These are phyloP conservation scores for Spatholobus suberectus DNA, from an alignment of 306 rosid genomes.

Conservation along the genomic window DNA sequence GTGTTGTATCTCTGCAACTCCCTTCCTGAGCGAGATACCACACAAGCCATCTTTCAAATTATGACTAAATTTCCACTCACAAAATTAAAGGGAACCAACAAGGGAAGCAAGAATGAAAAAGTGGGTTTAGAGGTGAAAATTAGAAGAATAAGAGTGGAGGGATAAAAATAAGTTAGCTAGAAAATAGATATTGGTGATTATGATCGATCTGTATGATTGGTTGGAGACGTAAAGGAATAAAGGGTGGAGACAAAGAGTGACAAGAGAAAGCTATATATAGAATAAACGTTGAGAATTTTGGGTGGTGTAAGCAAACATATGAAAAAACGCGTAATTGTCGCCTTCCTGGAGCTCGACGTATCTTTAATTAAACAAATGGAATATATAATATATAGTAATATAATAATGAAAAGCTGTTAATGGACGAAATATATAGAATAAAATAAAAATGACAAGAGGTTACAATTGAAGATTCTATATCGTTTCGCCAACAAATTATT, in stretches of 20 bases:
- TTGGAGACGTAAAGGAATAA: neutral
- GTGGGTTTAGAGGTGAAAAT: neutral
- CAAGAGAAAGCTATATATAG: slow-evolving; percentile 30
- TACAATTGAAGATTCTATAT: slow-evolving; percentile 9
- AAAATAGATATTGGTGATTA: too few relatives aligned
- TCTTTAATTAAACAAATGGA: neutral
- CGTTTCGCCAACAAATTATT: neutral
- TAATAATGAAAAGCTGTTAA: neutral
- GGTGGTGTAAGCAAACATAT: neutral
- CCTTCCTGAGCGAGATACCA: slow-evolving; percentile 91
- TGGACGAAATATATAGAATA: neutral
- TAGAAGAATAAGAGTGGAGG: too few relatives aligned
- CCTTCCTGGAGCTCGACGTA: slow-evolving; percentile 15
- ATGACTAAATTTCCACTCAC: too few relatives aligned
- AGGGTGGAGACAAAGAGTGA: slow-evolving; percentile 33
- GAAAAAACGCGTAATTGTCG: slow-evolving; percentile 48
- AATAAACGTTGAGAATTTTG: neutral
- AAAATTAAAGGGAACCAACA: neutral
- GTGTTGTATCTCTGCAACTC: slow-evolving; percentile 83
- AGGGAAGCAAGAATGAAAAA: neutral
- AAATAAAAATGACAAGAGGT: neutral
- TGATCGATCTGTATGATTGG: neutral
- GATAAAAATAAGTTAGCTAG: neutral
- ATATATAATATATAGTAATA: neutral
- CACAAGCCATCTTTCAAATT: slow-evolving; percentile 59